phyloP scores from a whole-genome alignment of 495 filamentous ascomycete species.

The Rhizodiscina lignyota region DNA sequence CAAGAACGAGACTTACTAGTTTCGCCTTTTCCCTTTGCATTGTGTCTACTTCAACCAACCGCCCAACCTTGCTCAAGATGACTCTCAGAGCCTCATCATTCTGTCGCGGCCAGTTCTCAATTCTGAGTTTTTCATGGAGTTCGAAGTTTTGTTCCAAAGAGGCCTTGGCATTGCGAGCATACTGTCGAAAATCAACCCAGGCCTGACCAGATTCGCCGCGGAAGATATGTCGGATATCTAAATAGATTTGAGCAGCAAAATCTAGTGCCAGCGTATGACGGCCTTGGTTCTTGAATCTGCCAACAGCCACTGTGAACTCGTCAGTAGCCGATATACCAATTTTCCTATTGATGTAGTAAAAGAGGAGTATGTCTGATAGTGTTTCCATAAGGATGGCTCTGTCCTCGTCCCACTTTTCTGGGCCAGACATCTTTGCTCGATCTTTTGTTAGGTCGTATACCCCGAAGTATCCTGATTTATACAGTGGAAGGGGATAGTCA shows the following conservation, averaged over 20 bases:
- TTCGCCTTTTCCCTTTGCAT: background rate
- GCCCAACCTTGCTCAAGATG: conserved; percentile 9
- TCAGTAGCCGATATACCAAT: background rate
- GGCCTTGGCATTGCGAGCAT: conserved; percentile 6
- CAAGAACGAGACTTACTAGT: background rate
- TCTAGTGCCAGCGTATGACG: background rate
- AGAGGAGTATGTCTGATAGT: conserved; percentile 1
- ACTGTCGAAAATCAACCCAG: background rate
- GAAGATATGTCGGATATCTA: conserved; percentile 1
- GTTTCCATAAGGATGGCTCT: conserved; percentile 1
- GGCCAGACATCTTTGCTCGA: background rate
- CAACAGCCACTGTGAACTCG: background rate
- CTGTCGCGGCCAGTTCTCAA: conserved; percentile 17
- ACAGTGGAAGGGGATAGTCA: background rate
- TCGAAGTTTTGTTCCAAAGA: conserved; percentile 17
- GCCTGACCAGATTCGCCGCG: background rate
- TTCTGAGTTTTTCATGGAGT: conserved; percentile 20
- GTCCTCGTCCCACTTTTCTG: conserved; percentile 1
- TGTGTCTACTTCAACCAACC: conserved; percentile 9
- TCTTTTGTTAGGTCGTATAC: background rate
- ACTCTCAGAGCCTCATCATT: conserved; percentile 15
- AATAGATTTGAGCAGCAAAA: conserved; percentile 1
- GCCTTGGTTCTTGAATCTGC: conserved; percentile 1
- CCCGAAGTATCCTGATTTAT: background rate
- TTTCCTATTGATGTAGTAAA: background rate